Evolutionary conservation across 1,284 basidiomycete genomes (phyloP), one percentile per base, ranked within the genome.

Genomic region (Heterobasidion occidentale): DNA sequence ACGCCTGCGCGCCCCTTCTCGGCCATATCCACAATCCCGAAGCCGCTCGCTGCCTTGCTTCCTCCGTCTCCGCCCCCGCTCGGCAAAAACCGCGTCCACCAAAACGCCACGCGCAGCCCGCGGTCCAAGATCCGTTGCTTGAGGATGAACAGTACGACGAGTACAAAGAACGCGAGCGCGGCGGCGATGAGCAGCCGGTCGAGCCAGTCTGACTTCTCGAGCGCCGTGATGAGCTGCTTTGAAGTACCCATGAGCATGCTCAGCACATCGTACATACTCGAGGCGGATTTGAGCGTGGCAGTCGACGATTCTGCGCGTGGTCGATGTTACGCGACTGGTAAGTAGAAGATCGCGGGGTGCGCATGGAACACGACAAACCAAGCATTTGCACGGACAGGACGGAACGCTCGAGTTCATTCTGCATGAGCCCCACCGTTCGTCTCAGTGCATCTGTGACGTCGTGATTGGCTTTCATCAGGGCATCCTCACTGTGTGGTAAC

Each of bases 121-220:
- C 81, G 79, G 64, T 95, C 90, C 36, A 97, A 63, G 47, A 97
- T 74, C 15, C 94, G 81, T 58, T 92, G 84, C 70, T 96, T 94
- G 62, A 97, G 67, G 61, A 97, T 87, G 65, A 91, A 94, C 12
- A 86, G 77, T 9, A 93, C 84, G 38, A 90, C 86, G n/a, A 94
- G 79, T 56, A 86, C 63, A 74, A 97, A 97, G 70, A 97, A 90
- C 15, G 76, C 65, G 36, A 97, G 81, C 0, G 83, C 90, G 6
- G 83, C 77, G 56, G 91, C 71, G 61, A 98, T 87, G 60, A 96
- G 74, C 38, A 94, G 69, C 7, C 93, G 87, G 74, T 98, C 94
- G n/a, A 94, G 75, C 83, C 90, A 88, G 74, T 97, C 93, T 7
- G 92, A 84, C 59, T 87, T 86, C 70, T 95, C 89, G 48, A 98